Conservation (phyloP, 2,329 filamentous ascomycete genomes). For the Paramyrothecium roridum region DNA sequence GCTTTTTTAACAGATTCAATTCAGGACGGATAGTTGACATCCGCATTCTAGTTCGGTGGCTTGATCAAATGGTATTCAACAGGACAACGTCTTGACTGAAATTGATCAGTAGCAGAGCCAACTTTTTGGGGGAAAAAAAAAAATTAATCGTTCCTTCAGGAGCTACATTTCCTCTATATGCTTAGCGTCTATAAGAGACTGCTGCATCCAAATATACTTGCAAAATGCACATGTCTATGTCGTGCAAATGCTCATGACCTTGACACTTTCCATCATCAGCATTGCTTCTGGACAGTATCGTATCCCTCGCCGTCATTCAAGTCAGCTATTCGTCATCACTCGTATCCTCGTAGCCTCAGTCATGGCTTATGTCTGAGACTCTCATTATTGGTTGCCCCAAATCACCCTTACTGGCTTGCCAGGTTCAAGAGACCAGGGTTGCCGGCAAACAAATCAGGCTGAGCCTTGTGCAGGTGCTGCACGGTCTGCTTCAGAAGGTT, state of each 20-base stretch:
- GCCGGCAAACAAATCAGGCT: constrained; percentile 28
- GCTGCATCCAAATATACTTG: background rate
- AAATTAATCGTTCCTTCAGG: background rate
- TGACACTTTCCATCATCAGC: background rate
- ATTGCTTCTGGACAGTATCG: background rate
- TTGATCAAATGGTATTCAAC: no score
- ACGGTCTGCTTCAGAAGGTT: constrained; percentile 64
- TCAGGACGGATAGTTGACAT: no score
- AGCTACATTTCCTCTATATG: background rate
- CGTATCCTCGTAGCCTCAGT: constrained; percentile 1
- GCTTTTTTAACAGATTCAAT: no score
- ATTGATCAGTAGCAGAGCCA: background rate
- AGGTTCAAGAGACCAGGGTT: constrained; percentile 26
- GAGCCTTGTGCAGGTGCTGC: constrained; percentile 36
- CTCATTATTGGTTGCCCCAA: background rate
- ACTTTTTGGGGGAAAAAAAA: no score
- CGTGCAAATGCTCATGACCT: background rate
- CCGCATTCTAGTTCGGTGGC: no score
- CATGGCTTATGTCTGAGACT: background rate
- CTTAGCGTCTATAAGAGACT: background rate
- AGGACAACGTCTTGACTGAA: background rate
- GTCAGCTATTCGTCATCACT: background rate
- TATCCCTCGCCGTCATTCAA: background rate
- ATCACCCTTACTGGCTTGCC: constrained; percentile 16
- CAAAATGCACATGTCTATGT: background rate